Evolutionary conservation across 2,329 filamentous ascomycete species (phyloP), one percentile per base, ranked within the genome.

Genomic region (Sporothrix schenckii): DNA sequence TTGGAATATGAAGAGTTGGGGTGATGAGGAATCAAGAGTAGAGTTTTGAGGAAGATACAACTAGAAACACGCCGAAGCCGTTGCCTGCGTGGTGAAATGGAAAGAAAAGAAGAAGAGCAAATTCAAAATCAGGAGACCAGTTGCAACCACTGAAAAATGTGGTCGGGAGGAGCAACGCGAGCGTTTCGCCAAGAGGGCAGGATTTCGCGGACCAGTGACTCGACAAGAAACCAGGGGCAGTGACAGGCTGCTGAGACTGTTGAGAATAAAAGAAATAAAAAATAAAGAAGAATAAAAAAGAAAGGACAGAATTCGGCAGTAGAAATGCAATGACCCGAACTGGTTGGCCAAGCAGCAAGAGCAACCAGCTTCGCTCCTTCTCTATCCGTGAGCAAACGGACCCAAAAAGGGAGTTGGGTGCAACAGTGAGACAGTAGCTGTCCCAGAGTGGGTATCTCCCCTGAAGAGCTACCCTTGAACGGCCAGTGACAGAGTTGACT

Each of bases 291-390:
- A 34, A 13, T 39, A 30, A 30, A 34, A 50, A 24, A 13, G 30
- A 4, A 30, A 52, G 19, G 24, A 27, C 47, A 66, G 11, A 41
- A 66, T 39, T 34, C 34, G 34, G 34, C 34, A 34, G 34, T 34
- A 34, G 34, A 34, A 52, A 54, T 66, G 34, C 61, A 10, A 66
- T 50, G 13, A 50, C 3, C 2, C 21, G 24, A 34, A 11, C 56
- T 21, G 27, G 69, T 71, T 71, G 70, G 58, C 70, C 66, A 60
- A 69, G 70, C 66, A 71, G 67, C 67, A 54, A 34, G 19, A 39
- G 9, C n/a, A 60, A 11, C 5, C 34, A 54, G 54, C 14, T 56
- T 30, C 53, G 10, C 24, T 56, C 53, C 9, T 39, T 39, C 53
- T 13, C 27, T 56, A 1, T 21, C 53, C 52, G 21, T 27, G 52